Percentiles rank a stretch among this genome's conserved stretches.
phyloP scores from a whole-genome alignment of 1,284 basidiomycete species.

The Cerioporus squamosus region DNA sequence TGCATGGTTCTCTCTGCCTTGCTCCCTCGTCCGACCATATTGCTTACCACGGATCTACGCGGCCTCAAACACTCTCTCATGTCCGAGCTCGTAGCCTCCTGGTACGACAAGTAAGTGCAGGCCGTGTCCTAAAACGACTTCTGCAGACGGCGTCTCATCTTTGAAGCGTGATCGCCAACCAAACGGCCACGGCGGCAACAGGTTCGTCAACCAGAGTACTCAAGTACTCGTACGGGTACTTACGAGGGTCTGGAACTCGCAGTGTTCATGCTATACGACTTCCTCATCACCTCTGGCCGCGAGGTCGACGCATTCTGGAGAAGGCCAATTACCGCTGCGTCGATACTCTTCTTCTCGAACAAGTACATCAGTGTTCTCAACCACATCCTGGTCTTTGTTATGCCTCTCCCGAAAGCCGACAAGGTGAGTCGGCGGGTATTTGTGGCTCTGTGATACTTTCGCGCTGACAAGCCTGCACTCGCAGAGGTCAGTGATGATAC shows the following conservation, averaged over 20 bases:
- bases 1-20: no score
- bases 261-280: slow-evolving; percentile 1
- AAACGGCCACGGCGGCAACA: background rate
- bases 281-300: background rate
- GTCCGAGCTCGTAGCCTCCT: background rate
- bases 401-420: background rate
- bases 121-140: background rate
- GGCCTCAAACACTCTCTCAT: no score
- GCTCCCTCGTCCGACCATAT: no score
- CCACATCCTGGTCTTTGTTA: background rate
- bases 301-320: background rate
- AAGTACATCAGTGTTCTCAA: background rate
- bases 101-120: background rate
- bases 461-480: no score
- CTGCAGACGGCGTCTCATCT: background rate
- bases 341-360: slow-evolving; percentile 1
- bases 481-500: no score
- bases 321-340: background rate
- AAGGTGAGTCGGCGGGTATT: background rate
- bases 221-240: background rate
- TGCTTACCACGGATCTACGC: no score
- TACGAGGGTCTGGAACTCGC: background rate
- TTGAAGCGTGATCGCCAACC: background rate
- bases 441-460: background rate
- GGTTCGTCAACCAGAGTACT: background rate